Conservation (phyloP, 2,329 filamentous ascomycete species). For the Triangularia setosa region DNA sequence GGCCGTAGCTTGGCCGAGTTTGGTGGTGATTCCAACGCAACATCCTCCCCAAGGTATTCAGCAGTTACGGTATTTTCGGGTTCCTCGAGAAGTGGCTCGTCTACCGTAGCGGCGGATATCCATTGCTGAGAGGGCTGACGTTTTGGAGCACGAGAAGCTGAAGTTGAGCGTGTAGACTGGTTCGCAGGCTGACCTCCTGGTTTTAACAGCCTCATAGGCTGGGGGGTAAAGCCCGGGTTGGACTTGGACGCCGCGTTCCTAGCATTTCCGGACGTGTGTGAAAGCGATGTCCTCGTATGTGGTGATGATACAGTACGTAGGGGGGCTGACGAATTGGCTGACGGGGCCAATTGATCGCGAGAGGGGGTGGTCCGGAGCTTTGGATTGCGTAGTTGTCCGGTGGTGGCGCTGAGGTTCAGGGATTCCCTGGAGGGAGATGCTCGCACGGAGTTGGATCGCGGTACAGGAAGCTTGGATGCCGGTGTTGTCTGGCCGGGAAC, state of each 20-base stretch:
- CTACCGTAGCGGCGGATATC: slow-evolving; percentile 20
- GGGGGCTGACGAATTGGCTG: slow-evolving; percentile 4
- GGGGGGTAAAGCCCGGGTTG: slow-evolving; percentile 3
- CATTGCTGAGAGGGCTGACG: slow-evolving; percentile 25
- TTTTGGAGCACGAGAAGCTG: not conserved
- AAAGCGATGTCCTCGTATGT: slow-evolving; percentile 12
- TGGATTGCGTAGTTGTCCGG: slow-evolving; percentile 33
- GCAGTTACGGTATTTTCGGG: not conserved
- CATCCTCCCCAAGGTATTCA: slow-evolving; percentile 1
- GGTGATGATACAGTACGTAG: slow-evolving; percentile 22
- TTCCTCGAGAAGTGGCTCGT: slow-evolving; percentile 10
- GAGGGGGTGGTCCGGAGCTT: slow-evolving; percentile 41
- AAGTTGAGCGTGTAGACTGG: slow-evolving; percentile 13
- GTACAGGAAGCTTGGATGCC: slow-evolving; percentile 25
- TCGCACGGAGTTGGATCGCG: slow-evolving; percentile 23
- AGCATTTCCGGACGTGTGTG: slow-evolving; percentile 4
- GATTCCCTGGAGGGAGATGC: slow-evolving; percentile 22
- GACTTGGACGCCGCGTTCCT: slow-evolving; percentile 10
- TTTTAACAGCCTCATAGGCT: slow-evolving; percentile 8
- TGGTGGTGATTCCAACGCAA: not conserved
- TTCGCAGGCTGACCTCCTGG: slow-evolving; percentile 1
- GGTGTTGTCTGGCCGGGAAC: slow-evolving; percentile 9
- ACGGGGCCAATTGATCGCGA: slow-evolving; percentile 33
- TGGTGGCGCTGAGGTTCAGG: slow-evolving; percentile 7
- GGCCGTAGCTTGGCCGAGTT: slow-evolving; percentile 35